phyloP scores from a whole-genome alignment of 2,329 filamentous ascomycete species.

The Cordyceps javanica region DNA sequence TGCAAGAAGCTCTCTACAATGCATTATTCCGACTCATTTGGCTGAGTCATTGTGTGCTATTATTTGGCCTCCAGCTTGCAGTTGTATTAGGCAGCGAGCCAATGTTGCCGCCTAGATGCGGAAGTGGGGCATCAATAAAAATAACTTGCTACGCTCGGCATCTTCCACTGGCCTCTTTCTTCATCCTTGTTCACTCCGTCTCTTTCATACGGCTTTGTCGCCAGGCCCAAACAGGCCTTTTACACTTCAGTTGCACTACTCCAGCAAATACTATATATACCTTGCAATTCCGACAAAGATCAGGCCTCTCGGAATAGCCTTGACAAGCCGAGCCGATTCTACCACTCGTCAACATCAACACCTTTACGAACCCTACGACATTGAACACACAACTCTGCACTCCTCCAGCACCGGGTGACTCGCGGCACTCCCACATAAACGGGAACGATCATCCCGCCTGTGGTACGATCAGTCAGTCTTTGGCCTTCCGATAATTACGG shows the following conservation, averaged over 20 bases:
- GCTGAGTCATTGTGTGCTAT: background rate
- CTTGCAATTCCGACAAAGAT: background rate
- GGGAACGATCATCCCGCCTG: background rate
- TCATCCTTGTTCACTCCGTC: background rate
- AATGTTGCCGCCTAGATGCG: constrained; percentile 6
- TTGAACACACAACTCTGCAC: background rate
- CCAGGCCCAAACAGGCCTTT: background rate
- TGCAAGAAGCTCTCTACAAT: too few species aligned
- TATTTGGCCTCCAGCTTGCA: background rate
- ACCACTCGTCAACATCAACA: background rate
- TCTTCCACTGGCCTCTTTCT: background rate
- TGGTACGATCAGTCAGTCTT: background rate
- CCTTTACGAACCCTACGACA: background rate
- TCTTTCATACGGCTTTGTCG: constrained; percentile 1
- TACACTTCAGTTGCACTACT: background rate
- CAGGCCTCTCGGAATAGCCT: background rate
- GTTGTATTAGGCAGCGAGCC: background rate
- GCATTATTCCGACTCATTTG: too few species aligned
- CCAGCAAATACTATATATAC: background rate
- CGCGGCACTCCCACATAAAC: background rate
- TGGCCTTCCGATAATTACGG: background rate
- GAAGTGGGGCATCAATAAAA: constrained; percentile 5
- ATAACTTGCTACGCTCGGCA: background rate
- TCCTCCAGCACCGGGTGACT: background rate
- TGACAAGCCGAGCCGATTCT: background rate